Percentiles rank a stretch among this genome's conserved stretches.
phyloP scores from a whole-genome alignment of 257 asterid species.

The Coffea eugenioides region DNA sequence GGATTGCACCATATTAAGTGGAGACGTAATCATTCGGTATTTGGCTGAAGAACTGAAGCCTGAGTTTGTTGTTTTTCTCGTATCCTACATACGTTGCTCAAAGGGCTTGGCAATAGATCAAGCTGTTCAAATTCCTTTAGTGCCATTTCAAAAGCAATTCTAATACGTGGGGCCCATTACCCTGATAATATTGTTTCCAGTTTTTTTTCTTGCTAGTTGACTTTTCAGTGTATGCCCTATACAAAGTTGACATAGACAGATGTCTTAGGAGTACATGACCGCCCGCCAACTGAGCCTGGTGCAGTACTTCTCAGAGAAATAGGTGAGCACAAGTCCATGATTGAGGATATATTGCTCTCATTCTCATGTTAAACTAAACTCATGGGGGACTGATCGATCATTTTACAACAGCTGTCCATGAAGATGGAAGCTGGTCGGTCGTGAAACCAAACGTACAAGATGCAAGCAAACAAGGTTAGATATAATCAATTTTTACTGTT shows the following conservation, averaged over 20 bases:
- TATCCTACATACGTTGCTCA: slow-evolving; percentile 45
- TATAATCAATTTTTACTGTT: not conserved
- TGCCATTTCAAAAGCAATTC: not conserved
- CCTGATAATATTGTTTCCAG: not conserved
- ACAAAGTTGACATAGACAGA: slow-evolving; percentile 59
- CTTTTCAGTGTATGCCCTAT: slow-evolving; percentile 36
- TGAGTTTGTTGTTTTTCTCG: slow-evolving; percentile 80
- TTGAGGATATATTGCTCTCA: not conserved
- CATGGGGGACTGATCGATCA: not conserved
- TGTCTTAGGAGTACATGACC: slow-evolving; percentile 84
- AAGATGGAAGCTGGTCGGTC: slow-evolving; percentile 94
- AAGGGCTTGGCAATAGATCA: not conserved
- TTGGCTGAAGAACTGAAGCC: slow-evolving; percentile 83
- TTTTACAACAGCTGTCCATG: slow-evolving; percentile 61
- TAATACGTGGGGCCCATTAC: not conserved
- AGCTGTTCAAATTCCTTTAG: not conserved
- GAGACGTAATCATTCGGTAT: slow-evolving; percentile 86
- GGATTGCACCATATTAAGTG: slow-evolving; percentile 97
- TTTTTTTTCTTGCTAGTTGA: not conserved
- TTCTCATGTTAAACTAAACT: not conserved
- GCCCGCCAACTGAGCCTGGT: slow-evolving; percentile 82
- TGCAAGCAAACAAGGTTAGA: slow-evolving; percentile 46
- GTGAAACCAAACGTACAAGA: slow-evolving; percentile 58
- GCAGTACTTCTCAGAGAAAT: slow-evolving; percentile 84
- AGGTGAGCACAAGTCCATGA: slow-evolving; percentile 38